Evolutionary conservation across 192 early-diverging fungal species (phyloP), one percentile per base, ranked within the genome.

Genomic region (Fimicolochytrium jonesii): DNA sequence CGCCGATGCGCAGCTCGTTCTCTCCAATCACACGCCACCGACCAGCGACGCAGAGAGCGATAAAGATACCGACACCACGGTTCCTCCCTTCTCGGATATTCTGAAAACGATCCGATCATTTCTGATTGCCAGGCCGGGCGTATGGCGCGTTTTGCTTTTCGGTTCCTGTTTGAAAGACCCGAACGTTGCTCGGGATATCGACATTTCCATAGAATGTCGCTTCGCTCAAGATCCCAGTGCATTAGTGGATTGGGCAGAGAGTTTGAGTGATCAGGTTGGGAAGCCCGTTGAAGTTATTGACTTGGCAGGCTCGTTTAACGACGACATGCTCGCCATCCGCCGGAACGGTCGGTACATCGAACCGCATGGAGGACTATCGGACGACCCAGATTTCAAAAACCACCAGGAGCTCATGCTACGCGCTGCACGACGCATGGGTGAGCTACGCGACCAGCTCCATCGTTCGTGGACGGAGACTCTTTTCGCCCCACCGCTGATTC

Each of bases 301-400:
- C 46, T 23, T 47, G 13, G 11, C 46, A 47, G 46, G 46, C 46
- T 47, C 46, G 13, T 47, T 47, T 23, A 9, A 47, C 46, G 22
- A 47, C 22, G 46, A 47, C 46, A 47, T 47, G 46, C 46, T 47
- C 22, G 46, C 46, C 46, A 47, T 47, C 11, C 46, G 46, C 11
- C 11, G 46, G 13, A 47, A 47, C 22, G 46, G 46, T 47, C 46
- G 46, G 13, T 47, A 47, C 46, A 47, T 47, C 22, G 46, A 47
- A 10, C 22, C 22, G 13, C 13, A 23, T 10, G 46, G 46, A 10
- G 46, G 46, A 47, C 11, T 23, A 10, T 47, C 46, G 22, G 46
- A 47, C 22, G 46, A 47, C 46, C 11, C 22, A 10, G 46, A 47
- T 18, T 23, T 47, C 46, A 47, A 47, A 23, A 23, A 23, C 11